Evolutionary conservation across 495 filamentous ascomycete genomes (phyloP), one percentile per base, ranked within the genome.

Genomic region (Choiromyces venosus): DNA sequence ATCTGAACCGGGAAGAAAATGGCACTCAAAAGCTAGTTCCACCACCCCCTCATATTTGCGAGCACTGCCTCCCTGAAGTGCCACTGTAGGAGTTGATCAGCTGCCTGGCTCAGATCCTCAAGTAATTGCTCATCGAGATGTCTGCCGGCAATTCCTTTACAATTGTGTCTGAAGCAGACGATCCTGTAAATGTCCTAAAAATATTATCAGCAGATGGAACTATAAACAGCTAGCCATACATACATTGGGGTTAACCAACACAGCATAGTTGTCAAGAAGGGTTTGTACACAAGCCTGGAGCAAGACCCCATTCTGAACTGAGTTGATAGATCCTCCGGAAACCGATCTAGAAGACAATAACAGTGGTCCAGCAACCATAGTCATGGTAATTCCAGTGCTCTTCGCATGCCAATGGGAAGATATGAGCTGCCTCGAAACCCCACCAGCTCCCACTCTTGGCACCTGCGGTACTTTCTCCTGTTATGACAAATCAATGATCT

Each of bases 371-470:
- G 65, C 76, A 69, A 66, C 69, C 42, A 71, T 76, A 83, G 77
- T 76, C 71, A 40, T 78, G 12, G 39, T 75, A 10, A 61, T 52
- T 75, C 82, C 82, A 84, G 65, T 79, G 71, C 8, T 65, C 65
- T 73, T 83, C 78, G 68, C 80, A 77, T n/a, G 79, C 82, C 42
- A 84, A 76, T 37, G 82, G 83, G 72, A 84, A 83, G 33, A 85
- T 81, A 72, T 83, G 79, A 33, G 78, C 81, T 66, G 80, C 79
- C 36, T 84, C 73, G 61, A 83, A 85, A 37, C 76, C 78, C 12
- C 8, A 37, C 73, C 77, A 82, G 66, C 25, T 67, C n/a, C n/a
- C n/a, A 4, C 66, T 29, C 25, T 71, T 68, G 33, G 71, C 46
- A 36, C 19, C 71, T 67, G 33, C 40, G 35, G 73, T 67, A 38